phyloP scores from a whole-genome alignment of 2,329 filamentous ascomycete genomes.

The Diaporthe nobilis region DNA sequence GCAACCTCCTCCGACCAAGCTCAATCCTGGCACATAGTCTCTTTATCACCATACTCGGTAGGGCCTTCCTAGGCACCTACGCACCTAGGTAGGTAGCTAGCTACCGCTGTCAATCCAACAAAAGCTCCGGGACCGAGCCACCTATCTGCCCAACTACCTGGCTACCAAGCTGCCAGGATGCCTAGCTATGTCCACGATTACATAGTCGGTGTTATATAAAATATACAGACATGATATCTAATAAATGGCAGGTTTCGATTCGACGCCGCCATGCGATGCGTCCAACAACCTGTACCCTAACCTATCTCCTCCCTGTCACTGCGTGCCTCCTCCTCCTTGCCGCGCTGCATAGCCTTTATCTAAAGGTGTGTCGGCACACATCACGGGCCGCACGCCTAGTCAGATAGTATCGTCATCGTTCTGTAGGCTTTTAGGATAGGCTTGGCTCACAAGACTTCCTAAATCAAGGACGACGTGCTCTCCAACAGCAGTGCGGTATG shows the following conservation, averaged over 20 bases:
- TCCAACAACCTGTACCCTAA: neutral
- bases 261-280: neutral
- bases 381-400: neutral
- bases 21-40: constrained; percentile 5
- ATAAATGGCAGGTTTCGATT: neutral
- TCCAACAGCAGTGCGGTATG: neutral
- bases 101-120: constrained; percentile 13
- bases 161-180: too few relatives aligned
- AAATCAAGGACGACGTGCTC: neutral
- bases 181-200: too few relatives aligned
- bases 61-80: neutral
- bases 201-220: neutral
- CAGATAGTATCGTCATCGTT: neutral
- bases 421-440: neutral
- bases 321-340: neutral
- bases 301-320: neutral
- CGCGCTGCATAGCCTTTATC: neutral
- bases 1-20: neutral
- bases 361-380: neutral
- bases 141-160: too few relatives aligned
- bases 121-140: neutral
- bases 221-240: neutral
- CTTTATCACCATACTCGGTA: too few relatives aligned
- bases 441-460: neutral
- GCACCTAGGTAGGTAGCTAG: neutral